These are phyloP conservation scores for Eucalyptus decipiens DNA, from an alignment of 345 rosid species.

Conservation along the genomic window DNA sequence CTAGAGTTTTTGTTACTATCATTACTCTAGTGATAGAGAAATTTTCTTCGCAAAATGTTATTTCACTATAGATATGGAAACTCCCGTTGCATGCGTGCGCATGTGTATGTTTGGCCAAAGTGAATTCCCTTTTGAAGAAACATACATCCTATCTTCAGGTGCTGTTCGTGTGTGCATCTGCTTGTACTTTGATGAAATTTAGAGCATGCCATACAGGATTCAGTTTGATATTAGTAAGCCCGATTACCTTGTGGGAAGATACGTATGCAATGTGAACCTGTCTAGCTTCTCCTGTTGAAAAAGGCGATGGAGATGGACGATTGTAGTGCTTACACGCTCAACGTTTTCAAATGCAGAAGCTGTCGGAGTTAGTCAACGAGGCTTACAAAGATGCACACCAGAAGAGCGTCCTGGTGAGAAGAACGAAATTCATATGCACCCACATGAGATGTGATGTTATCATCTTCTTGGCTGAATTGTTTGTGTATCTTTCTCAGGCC, in stretches of 20 bases:
- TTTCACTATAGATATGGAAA: neutral
- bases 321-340: neutral
- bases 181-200: neutral
- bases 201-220: neutral
- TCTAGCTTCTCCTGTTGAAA: neutral
- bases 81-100: neutral
- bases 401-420: slow-evolving; percentile 67
- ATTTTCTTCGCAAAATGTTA: neutral
- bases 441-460: neutral
- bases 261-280: neutral
- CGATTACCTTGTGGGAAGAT: neutral
- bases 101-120: neutral
- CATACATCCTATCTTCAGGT: neutral
- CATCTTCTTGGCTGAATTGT: neutral
- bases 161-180: neutral
- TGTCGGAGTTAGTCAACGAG: slow-evolving; percentile 64
- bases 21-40: neutral
- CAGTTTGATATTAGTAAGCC: neutral
- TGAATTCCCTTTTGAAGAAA: neutral
- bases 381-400: slow-evolving; percentile 95
- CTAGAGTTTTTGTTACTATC: neutral
- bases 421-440: neutral
- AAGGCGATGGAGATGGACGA: neutral
- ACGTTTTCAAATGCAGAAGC: slow-evolving; percentile 34
- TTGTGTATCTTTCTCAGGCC: slow-evolving; percentile 29